These are phyloP conservation scores for Exophiala bonariae DNA, from an alignment of 2,329 filamentous ascomycete genomes.

Conservation along the genomic window DNA sequence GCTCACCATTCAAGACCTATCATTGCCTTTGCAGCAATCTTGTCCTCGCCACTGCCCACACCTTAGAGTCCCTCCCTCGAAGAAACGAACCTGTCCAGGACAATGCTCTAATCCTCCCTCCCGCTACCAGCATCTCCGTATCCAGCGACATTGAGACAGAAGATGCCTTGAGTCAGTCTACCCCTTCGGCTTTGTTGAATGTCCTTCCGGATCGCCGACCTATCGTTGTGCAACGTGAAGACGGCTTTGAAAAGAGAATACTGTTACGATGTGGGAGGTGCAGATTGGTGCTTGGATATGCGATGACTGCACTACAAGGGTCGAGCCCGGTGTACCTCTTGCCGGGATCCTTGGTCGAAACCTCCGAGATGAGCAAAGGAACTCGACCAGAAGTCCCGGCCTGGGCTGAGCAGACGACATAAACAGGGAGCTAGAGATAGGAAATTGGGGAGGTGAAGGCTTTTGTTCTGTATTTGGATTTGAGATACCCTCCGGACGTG, in stretches of 20 bases:
- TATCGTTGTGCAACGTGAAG: constrained; percentile 55
- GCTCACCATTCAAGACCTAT: constrained; percentile 38
- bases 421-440: constrained; percentile 32
- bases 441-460: constrained; percentile 38
- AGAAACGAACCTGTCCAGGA: constrained; percentile 54
- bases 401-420: constrained; percentile 28
- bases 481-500: constrained; percentile 12
- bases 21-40: constrained; percentile 68
- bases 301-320: constrained; percentile 49
- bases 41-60: constrained; percentile 59
- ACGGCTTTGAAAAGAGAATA: constrained; percentile 68
- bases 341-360: constrained; percentile 59
- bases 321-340: constrained; percentile 55
- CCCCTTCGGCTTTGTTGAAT: constrained; percentile 46
- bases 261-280: constrained; percentile 62
- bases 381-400: constrained; percentile 30
- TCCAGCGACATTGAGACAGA: constrained; percentile 25
- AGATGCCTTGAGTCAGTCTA: constrained; percentile 25
- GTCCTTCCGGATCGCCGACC: constrained; percentile 49
- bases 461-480: constrained; percentile 16
- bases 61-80: constrained; percentile 53
- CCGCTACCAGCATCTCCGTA: constrained; percentile 35
- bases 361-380: constrained; percentile 53
- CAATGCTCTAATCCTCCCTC: constrained; percentile 57
- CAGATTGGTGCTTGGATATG: constrained; percentile 62